Evolutionary conservation across 2,329 filamentous ascomycete genomes (phyloP).

Genomic region (Trichoderma simmonsii): DNA sequence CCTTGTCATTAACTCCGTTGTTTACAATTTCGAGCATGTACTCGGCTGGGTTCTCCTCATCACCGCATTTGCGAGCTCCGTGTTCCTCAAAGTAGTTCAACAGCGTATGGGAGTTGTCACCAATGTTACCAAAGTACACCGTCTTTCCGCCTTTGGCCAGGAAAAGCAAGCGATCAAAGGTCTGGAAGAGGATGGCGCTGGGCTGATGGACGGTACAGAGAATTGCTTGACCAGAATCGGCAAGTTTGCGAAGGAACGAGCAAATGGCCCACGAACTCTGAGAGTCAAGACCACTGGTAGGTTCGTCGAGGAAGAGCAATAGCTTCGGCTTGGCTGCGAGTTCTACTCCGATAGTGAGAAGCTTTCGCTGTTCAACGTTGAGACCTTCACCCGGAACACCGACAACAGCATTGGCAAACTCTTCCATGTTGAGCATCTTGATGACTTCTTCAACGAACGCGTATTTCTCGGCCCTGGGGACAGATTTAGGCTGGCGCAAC

Average conservation of each 20-base stretch:
- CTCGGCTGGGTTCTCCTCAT: conserved; percentile 69
- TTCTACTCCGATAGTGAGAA: conserved; percentile 60
- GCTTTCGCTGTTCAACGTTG: conserved; percentile 60
- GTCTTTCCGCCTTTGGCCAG: conserved; percentile 63
- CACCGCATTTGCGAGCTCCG: conserved; percentile 57
- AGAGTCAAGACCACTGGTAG: conserved; percentile 59
- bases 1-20: conserved; percentile 36
- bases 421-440: conserved; percentile 63
- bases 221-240: conserved; percentile 51
- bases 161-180: conserved; percentile 61
- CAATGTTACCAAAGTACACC: conserved; percentile 68
- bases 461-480: conserved; percentile 56
- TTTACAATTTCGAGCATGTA: conserved; percentile 64
- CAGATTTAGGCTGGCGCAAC: conserved; percentile 53
- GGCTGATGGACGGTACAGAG: conserved; percentile 57
- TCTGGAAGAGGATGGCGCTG: conserved; percentile 50
- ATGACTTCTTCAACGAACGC: conserved; percentile 63
- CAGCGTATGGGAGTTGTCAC: conserved; percentile 54
- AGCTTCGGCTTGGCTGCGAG: conserved; percentile 56
- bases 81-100: conserved; percentile 63
- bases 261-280: conserved; percentile 64
- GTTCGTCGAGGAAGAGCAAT: conserved; percentile 61
- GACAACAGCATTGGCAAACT: conserved; percentile 64
- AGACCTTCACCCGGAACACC: conserved; percentile 60
- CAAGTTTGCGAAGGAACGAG: conserved; percentile 59